Evolutionary conservation across 2,329 filamentous ascomycete species (phyloP), one percentile per base, ranked within the genome.

Genomic region (Apiospora saccharicola): DNA sequence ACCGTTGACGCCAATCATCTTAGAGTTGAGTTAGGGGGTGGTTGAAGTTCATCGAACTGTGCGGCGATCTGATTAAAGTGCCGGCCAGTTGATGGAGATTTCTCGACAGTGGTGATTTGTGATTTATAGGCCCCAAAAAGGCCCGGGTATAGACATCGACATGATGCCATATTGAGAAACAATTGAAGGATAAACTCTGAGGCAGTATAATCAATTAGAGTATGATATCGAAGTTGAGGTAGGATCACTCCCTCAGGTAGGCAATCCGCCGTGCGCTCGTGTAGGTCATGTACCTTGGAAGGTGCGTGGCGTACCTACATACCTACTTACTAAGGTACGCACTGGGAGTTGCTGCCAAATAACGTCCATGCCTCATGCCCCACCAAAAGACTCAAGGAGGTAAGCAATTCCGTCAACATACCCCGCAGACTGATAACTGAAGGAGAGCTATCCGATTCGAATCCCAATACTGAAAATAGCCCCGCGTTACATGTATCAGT

Each of bases 401-500:
- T n/a, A 61, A 34, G 57, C 37, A 37, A 64, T 64, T 41, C 57
- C 57, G 22, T 64, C 34, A 64, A 64, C 34, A n/a, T 41, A 64
- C 57, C 57, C 57, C 57, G 57, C 57, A 34, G 57, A 64, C 57
- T 64, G 57, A 64, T 30, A 30, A 64, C 57, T 64, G 57, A 64
- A 64, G 34, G 57, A 41, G 57, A 64, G 57, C 57, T 64, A 64
- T 64, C 57, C 57, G 34, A 41, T n/a, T 34, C 57, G 57, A 64
- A 34, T 64, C 57, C n/a, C 34, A 64, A 64, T 64, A 37, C 57
- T 41, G 57, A 64, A 41, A 68, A 68, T 43, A 69, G 43, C 43
- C 57, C 44, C 26, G 26, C 51, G 30, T 71, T 30, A 68, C 67
- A 47, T 68, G 67, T 68, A 68, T 44, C 44, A 68, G 67, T 47